Conservation (phyloP, 495 filamentous ascomycete species). For the Xanthoparmelia taractica region DNA sequence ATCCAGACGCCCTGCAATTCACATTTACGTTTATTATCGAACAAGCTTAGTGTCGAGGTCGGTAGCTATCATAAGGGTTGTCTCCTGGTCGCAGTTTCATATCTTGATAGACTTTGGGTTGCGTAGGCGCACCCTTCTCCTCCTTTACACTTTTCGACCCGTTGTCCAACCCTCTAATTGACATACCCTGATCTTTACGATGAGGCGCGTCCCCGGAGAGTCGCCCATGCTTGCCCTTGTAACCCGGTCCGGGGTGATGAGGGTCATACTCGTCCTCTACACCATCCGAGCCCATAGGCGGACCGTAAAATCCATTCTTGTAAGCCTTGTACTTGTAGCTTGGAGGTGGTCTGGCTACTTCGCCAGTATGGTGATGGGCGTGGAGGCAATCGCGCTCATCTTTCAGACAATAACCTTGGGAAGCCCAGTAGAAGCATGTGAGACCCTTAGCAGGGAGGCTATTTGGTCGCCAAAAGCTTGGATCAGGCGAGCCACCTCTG, state of each 20-base stretch:
- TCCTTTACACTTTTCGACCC: not conserved
- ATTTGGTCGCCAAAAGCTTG: not conserved
- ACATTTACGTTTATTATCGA: not conserved
- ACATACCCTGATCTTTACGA: not conserved
- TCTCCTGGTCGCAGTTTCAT: constrained; percentile 6
- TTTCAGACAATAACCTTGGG: not conserved
- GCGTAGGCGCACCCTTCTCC: constrained; percentile 2
- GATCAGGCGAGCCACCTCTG: not conserved
- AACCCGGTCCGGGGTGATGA: not conserved
- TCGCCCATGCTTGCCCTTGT: not conserved
- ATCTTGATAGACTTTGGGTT: constrained; percentile 2
- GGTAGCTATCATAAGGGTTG: constrained; percentile 1
- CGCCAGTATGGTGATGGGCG: not conserved
- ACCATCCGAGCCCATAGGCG: not conserved
- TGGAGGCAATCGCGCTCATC: constrained; percentile 5
- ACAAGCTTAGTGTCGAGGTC: not conserved
- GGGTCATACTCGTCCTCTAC: not conserved
- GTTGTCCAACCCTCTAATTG: not conserved
- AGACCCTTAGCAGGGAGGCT: constrained; percentile 1
- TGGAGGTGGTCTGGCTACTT: not conserved
- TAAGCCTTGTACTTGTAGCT: constrained; percentile 7
- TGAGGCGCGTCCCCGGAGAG: not conserved
- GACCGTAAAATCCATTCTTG: not conserved
- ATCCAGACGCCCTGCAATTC: not conserved
- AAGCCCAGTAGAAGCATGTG: constrained; percentile 8